A percentile compares a stretch with the other conserved stretches of the same genome.
These are phyloP conservation scores for Candida boleticola DNA, from an alignment of 805 yeast genomes.

Conservation along the genomic window DNA sequence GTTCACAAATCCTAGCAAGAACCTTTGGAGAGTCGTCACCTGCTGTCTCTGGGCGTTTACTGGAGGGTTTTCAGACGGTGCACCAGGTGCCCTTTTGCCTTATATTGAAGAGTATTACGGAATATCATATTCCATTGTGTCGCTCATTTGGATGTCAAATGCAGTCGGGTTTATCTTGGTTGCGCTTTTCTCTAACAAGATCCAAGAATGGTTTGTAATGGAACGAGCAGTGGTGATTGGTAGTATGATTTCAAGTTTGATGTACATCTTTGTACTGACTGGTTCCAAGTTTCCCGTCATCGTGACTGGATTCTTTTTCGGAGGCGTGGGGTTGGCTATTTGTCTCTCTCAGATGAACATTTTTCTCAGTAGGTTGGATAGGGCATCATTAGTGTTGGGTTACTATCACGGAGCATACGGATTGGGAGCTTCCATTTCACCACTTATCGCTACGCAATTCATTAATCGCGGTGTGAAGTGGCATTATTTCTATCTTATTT, in stretches of 20 bases:
- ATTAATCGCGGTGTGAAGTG: slow-evolving; percentile 18
- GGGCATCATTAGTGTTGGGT: slow-evolving; percentile 14
- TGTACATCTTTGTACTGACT: slow-evolving; percentile 18
- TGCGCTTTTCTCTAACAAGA: slow-evolving; percentile 22
- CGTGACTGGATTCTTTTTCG: slow-evolving; percentile 21
- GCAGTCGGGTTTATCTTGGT: slow-evolving; percentile 26
- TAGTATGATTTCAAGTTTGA: slow-evolving; percentile 9
- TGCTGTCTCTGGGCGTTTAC: slow-evolving; percentile 18
- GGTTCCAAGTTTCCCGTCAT: slow-evolving; percentile 20
- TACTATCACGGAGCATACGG: slow-evolving; percentile 23
- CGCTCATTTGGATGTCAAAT: slow-evolving; percentile 27
- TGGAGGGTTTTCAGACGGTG: slow-evolving; percentile 24
- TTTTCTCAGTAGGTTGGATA: slow-evolving; percentile 18
- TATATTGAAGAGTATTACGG: slow-evolving; percentile 21
- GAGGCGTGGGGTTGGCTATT: slow-evolving; percentile 21
- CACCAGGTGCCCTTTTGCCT: slow-evolving; percentile 28
- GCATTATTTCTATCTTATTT: slow-evolving; percentile 20
- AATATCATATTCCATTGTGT: slow-evolving; percentile 22
- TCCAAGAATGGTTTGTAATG: slow-evolving; percentile 21
- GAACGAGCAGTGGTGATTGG: slow-evolving; percentile 14
- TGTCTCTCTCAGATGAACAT: slow-evolving; percentile 20
- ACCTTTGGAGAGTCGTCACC: slow-evolving; percentile 16
- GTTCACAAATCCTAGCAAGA: slow-evolving; percentile 18
- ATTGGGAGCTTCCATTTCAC: slow-evolving; percentile 24
- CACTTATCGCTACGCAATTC: slow-evolving; percentile 21